A percentile compares a stretch with the other conserved stretches of the same genome.
Evolutionary conservation across 73 alveolate species (phyloP).

Genomic region (Uronychia setigera): DNA sequence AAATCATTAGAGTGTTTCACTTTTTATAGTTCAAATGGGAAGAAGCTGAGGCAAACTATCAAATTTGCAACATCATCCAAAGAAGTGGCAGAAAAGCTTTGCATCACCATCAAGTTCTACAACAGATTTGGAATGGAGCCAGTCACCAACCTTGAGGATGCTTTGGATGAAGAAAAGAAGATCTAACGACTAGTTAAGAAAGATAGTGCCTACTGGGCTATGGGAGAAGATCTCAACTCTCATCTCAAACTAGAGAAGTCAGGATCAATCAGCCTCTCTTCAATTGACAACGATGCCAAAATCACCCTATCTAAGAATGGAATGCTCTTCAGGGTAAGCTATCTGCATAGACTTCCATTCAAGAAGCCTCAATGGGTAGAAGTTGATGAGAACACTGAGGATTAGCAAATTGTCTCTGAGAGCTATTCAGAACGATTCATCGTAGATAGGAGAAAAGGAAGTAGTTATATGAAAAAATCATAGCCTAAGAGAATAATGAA

Average conservation of each 20-base stretch:
- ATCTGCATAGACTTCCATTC: constrained; percentile 15
- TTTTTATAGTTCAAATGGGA: constrained; percentile 36
- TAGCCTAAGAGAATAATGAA: constrained; percentile 12
- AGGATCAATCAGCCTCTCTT: constrained; percentile 15
- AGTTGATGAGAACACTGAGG: not conserved
- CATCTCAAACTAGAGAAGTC: constrained; percentile 1
- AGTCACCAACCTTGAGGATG: not conserved
- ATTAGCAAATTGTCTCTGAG: constrained; percentile 4
- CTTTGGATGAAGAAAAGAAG: constrained; percentile 18
- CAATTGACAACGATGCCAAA: constrained; percentile 31
- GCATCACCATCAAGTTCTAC: constrained; percentile 15
- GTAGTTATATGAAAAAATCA: not conserved
- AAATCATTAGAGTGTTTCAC: constrained; percentile 39
- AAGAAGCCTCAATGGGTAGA: constrained; percentile 44
- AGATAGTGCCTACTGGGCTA: constrained; percentile 33
- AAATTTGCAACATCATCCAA: constrained; percentile 20
- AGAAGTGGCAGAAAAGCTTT: constrained; percentile 34
- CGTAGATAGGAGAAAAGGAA: not conserved
- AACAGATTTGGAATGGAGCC: constrained; percentile 42
- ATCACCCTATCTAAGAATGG: constrained; percentile 25
- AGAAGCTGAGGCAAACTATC: constrained; percentile 27
- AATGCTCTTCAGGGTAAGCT: constrained; percentile 21
- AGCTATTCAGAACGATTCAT: constrained; percentile 4
- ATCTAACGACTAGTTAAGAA: constrained; percentile 3
- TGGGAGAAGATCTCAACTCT: constrained; percentile 21